Percentiles rank a stretch among this genome's conserved stretches.
Evolutionary conservation across 2,329 filamentous ascomycete species (phyloP).

Genomic region (Trichoderma cornu-damae): DNA sequence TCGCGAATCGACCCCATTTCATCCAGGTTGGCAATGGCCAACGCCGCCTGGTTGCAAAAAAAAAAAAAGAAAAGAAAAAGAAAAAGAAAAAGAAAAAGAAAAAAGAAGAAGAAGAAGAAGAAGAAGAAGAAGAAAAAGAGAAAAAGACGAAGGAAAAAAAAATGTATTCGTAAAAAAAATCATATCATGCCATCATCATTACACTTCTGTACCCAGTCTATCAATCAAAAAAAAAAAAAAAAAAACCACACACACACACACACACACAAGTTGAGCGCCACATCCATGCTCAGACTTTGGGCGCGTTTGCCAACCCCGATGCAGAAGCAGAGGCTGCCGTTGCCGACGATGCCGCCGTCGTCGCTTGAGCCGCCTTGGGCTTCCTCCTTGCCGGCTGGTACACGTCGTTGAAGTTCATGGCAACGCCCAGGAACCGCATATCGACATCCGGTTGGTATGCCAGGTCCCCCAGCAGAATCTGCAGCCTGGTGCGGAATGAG

Average conservation of each 20-base stretch:
- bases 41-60: background rate
- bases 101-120: no score
- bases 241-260: no score
- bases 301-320: constrained; percentile 23
- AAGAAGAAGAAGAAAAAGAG: no score
- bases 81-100: no score
- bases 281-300: constrained; percentile 27
- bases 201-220: background rate
- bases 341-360: constrained; percentile 23
- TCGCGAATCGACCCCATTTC: constrained; percentile 13
- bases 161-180: constrained; percentile 5
- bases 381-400: constrained; percentile 73
- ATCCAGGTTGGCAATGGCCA: background rate
- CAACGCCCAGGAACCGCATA: constrained; percentile 89
- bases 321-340: constrained; percentile 24
- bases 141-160: no score
- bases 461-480: constrained; percentile 79
- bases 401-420: constrained; percentile 99
- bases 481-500: constrained; percentile 73
- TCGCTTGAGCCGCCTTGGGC: constrained; percentile 36
- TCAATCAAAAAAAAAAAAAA: no score
- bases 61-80: no score
- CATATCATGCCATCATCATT: constrained; percentile 6
- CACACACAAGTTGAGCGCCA: no score
- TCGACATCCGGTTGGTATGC: constrained; percentile 92